phyloP scores from a whole-genome alignment of 169 alveolate genomes.

The Plasmodium gonderi region DNA sequence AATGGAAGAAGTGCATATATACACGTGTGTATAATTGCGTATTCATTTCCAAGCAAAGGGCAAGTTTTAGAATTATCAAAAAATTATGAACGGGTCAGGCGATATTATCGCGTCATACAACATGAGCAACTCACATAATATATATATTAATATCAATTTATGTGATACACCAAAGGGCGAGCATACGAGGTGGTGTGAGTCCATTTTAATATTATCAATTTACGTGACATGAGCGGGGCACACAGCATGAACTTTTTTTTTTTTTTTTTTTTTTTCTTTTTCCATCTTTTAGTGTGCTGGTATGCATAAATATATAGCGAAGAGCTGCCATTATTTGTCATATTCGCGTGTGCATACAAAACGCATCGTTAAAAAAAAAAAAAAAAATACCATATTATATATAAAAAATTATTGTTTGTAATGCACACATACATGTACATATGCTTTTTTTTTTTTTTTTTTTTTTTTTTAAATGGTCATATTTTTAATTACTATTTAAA shows the following conservation, averaged over 20 bases:
- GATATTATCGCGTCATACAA: not conserved
- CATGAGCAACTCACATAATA: too few species aligned
- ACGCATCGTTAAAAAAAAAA: constrained; percentile 50
- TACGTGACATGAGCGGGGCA: too few species aligned
- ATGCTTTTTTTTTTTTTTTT: not conserved
- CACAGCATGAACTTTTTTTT: too few species aligned
- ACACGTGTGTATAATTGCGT: not conserved
- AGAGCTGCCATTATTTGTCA: constrained; percentile 23
- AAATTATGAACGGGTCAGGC: constrained; percentile 8
- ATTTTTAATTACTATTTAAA: too few species aligned
- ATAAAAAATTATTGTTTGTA: not conserved
- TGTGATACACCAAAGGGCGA: too few species aligned
- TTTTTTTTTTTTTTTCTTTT: not conserved
- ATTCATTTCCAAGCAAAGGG: constrained; percentile 9
- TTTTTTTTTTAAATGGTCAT: not conserved
- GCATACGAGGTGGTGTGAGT: too few species aligned
- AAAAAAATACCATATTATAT: constrained; percentile 9
- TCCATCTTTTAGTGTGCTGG: not conserved
- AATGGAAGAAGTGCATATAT: not conserved
- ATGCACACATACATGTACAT: not conserved
- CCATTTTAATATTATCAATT: too few species aligned
- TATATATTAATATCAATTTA: too few species aligned
- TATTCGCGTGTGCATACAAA: constrained; percentile 51
- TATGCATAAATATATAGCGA: constrained; percentile 25
- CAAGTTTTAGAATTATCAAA: not conserved